phyloP scores from a whole-genome alignment of 2,329 filamentous ascomycete species.

The Colletotrichum trifolii region DNA sequence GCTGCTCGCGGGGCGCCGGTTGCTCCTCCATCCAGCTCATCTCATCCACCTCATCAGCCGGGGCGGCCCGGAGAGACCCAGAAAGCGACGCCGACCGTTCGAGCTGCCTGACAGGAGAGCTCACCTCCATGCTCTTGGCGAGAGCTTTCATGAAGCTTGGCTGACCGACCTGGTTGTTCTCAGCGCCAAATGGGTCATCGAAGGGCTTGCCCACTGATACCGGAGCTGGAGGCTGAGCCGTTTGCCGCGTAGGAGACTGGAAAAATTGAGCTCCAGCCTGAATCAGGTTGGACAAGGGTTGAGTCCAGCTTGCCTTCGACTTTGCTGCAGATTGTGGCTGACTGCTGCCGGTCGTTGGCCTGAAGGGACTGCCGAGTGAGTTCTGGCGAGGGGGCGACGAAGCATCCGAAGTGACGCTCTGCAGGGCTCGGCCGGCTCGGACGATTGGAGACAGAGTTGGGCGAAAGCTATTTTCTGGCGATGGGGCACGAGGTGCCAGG shows the following conservation, averaged over 20 bases:
- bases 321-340: constrained; percentile 32
- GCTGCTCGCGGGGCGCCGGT: constrained; percentile 33
- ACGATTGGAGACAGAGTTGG: constrained; percentile 67
- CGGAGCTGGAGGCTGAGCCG: constrained; percentile 13
- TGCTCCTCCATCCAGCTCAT: constrained; percentile 56
- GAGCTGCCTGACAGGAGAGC: constrained; percentile 1
- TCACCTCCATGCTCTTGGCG: constrained; percentile 40
- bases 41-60: constrained; percentile 45
- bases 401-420: constrained; percentile 68
- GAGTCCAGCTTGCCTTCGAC: constrained; percentile 32
- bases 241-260: constrained; percentile 23
- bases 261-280: constrained; percentile 37
- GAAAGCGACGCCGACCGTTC: constrained; percentile 21
- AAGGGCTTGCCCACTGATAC: constrained; percentile 32
- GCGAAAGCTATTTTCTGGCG: constrained; percentile 46
- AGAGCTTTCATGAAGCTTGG: constrained; percentile 48
- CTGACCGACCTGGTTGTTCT: constrained; percentile 43
- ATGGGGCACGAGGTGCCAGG: constrained; percentile 31
- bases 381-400: constrained; percentile 65
- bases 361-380: constrained; percentile 67
- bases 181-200: constrained; percentile 44
- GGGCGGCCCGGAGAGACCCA: constrained; percentile 23
- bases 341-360: constrained; percentile 39
- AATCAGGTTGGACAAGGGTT: constrained; percentile 32
- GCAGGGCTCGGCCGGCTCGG: constrained; percentile 65